Conservation (phyloP, 176 grass and related monocot genomes). For the Oryza punctata region DNA sequence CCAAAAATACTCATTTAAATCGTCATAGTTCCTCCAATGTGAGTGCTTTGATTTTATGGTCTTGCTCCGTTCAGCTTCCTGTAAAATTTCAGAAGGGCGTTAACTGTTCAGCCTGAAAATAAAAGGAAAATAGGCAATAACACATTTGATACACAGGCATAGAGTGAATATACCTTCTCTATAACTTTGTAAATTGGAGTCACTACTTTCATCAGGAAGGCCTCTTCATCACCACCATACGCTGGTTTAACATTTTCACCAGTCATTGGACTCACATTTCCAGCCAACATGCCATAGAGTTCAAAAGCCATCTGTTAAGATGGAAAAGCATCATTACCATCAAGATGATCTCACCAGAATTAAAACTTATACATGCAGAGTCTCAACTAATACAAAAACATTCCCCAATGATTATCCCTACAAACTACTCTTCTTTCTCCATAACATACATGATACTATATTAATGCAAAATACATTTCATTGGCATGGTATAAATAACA, state of each 20-base stretch:
- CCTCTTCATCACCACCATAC: conserved; percentile 87
- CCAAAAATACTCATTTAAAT: conserved; percentile 99
- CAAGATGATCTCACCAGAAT: conserved; percentile 1
- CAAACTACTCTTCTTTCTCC: background rate
- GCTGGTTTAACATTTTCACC: conserved; percentile 94
- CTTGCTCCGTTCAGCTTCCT: conserved; percentile 92
- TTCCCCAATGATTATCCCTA: background rate
- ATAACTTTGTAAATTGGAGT: conserved; percentile 88
- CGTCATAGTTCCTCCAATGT: conserved; percentile 98
- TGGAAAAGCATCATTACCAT: conserved; percentile 7
- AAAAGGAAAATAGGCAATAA: conserved; percentile 18
- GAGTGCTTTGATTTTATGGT: conserved; percentile 89
- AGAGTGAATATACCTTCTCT: conserved; percentile 53
- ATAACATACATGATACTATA: background rate
- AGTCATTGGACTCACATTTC: conserved; percentile 87
- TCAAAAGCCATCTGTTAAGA: conserved; percentile 90
- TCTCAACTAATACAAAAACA: background rate
- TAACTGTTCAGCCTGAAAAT: conserved; percentile 24
- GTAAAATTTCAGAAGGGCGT: conserved; percentile 21
- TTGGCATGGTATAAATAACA: background rate
- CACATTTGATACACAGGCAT: conserved; percentile 17
- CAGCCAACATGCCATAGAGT: conserved; percentile 84
- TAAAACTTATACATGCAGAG: background rate
- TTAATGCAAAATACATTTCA: background rate
- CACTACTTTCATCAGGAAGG: conserved; percentile 86